These are phyloP conservation scores for Moricandia moricandioides DNA, from an alignment of 345 rosid genomes.

Conservation along the genomic window DNA sequence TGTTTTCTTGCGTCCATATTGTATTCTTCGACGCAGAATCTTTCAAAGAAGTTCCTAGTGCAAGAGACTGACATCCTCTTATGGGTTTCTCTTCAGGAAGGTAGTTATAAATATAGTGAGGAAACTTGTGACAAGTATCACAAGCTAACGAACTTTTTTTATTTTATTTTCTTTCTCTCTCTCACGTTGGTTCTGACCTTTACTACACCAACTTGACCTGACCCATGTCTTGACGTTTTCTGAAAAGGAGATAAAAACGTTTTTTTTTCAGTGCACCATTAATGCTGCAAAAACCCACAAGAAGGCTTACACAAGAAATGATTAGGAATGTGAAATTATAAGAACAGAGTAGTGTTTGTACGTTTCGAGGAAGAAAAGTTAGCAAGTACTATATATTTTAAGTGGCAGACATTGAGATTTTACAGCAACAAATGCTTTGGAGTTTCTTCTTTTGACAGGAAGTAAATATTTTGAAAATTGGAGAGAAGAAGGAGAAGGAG, in stretches of 20 bases:
- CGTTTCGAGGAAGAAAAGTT: conserved; percentile 22
- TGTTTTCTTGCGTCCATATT: conserved; percentile 44
- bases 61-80: conserved; percentile 48
- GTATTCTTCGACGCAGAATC: conserved; percentile 74
- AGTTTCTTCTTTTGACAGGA: conserved; percentile 25
- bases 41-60: conserved; percentile 67
- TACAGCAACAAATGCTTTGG: conserved; percentile 34
- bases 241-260: conserved; percentile 9
- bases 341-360: conserved; percentile 26
- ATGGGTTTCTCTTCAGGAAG: conserved; percentile 14
- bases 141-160: conserved; percentile 38
- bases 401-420: conserved; percentile 73
- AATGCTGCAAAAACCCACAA: conserved; percentile 30
- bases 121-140: conserved; percentile 42
- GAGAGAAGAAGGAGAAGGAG: conserved; percentile 36
- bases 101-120: conserved; percentile 47
- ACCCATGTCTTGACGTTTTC: conserved; percentile 35
- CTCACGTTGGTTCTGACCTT: conserved; percentile 38
- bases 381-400: not conserved
- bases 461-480: conserved; percentile 20
- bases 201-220: conserved; percentile 36
- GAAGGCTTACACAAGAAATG: conserved; percentile 21
- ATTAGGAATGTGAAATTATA: conserved; percentile 31
- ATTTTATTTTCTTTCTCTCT: not conserved
- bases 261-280: conserved; percentile 38